Evolutionary conservation across 2,329 filamentous ascomycete genomes (phyloP).

Genomic region (Botrytis squamosa): DNA sequence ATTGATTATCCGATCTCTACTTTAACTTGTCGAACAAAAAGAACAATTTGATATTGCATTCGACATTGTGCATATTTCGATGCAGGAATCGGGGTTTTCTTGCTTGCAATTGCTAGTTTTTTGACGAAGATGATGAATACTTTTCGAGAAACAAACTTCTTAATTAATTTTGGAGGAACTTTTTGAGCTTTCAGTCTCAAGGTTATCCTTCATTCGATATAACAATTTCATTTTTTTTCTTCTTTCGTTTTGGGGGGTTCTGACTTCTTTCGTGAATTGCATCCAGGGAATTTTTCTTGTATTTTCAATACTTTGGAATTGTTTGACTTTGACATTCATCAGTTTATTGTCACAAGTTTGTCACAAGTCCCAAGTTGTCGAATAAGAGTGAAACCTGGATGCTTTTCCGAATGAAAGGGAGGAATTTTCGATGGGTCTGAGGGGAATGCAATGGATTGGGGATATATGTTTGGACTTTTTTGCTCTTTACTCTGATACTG

Average conservation of each 20-base stretch:
- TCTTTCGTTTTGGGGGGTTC: background rate
- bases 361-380: background rate
- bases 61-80: slow-evolving; percentile 40
- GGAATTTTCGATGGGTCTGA: background rate
- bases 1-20: slow-evolving; percentile 37
- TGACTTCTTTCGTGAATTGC: background rate
- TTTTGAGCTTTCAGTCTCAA: background rate
- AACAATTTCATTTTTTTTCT: background rate
- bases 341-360: background rate
- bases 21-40: slow-evolving; percentile 23
- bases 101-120: slow-evolving; percentile 26
- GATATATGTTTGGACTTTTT: slow-evolving; percentile 9
- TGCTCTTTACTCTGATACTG: background rate
- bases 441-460: slow-evolving; percentile 6
- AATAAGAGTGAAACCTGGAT: background rate
- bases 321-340: background rate
- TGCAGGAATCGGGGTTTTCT: slow-evolving; percentile 22
- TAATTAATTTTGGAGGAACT: slow-evolving; percentile 19
- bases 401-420: background rate
- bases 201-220: slow-evolving; percentile 13
- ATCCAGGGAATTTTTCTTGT: background rate
- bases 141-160: slow-evolving; percentile 18
- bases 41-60: slow-evolving; percentile 43
- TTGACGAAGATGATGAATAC: slow-evolving; percentile 38
- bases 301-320: background rate